Percentiles rank a stretch among this genome's conserved stretches.
These are phyloP conservation scores for Entrophospora sp. DNA, from an alignment of 192 early-diverging fungal species.

Conservation along the genomic window DNA sequence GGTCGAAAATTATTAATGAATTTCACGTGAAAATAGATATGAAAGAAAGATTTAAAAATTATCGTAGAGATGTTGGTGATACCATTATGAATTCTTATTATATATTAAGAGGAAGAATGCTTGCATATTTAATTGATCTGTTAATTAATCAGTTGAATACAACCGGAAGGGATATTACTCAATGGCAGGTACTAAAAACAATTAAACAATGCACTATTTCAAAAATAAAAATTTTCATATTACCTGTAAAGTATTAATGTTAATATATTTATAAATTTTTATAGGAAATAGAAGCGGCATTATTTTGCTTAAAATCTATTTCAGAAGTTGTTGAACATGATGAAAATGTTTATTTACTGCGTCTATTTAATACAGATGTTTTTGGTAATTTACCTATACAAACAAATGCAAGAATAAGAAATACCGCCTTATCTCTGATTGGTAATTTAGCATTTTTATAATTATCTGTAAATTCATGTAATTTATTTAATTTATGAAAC, in stretches of 20 bases:
- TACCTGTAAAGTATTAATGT: neutral
- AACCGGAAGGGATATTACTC: conserved; percentile 9
- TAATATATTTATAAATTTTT: neutral
- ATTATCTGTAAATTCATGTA: too few relatives aligned
- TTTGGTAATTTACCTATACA: conserved; percentile 40
- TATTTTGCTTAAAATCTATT: conserved; percentile 57
- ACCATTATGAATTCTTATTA: conserved; percentile 62
- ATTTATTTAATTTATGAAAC: too few relatives aligned
- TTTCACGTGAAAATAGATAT: conserved; percentile 27
- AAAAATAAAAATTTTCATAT: neutral
- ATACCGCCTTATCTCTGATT: conserved; percentile 35
- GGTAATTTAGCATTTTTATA: conserved; percentile 22
- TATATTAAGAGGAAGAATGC: conserved; percentile 49
- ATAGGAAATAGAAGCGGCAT: conserved; percentile 42
- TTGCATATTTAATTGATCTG: conserved; percentile 34
- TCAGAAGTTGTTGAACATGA: conserved; percentile 51
- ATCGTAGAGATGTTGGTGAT: conserved; percentile 67
- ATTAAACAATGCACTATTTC: too few relatives aligned
- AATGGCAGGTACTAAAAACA: conserved; percentile 26
- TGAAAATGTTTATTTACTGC: conserved; percentile 45
- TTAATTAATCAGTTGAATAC: conserved; percentile 21
- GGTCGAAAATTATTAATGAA: neutral
- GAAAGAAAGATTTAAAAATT: conserved; percentile 49
- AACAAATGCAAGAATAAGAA: conserved; percentile 31
- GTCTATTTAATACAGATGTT: conserved; percentile 49